Conservation (phyloP, 2,329 filamentous ascomycete genomes). For the Biscogniauxia sp. region DNA sequence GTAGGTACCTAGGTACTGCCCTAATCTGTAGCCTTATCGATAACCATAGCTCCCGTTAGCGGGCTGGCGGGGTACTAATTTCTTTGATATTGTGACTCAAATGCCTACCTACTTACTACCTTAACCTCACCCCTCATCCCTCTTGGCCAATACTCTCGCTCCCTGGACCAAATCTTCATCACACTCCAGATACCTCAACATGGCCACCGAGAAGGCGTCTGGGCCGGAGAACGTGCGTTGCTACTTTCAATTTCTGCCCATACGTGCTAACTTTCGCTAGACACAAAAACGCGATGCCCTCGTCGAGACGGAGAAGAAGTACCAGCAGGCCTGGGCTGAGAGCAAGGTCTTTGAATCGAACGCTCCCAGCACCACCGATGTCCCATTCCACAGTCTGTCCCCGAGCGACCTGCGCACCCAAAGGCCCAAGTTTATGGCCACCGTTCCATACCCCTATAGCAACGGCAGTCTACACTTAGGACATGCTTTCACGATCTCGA, state of each 20-base stretch:
- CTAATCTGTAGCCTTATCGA: neutral
- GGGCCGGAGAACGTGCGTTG: neutral
- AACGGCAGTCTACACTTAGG: slow-evolving; percentile 88
- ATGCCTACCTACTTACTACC: neutral
- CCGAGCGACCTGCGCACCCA: slow-evolving; percentile 74
- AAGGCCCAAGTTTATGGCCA: slow-evolving; percentile 87
- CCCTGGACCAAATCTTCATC: neutral
- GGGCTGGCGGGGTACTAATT: neutral
- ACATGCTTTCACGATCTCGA: slow-evolving; percentile 87
- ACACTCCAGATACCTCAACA: neutral
- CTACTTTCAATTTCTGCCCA: neutral
- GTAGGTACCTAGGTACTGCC: neutral
- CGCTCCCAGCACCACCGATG: slow-evolving; percentile 75
- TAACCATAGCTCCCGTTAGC: neutral
- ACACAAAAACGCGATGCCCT: slow-evolving; percentile 5
- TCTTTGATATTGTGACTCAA: neutral
- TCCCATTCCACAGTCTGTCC: slow-evolving; percentile 71
- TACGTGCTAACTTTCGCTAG: neutral
- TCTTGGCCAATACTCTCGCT: neutral
- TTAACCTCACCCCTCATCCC: neutral
- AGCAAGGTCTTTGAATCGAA: slow-evolving; percentile 78
- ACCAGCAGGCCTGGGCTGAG: slow-evolving; percentile 81
- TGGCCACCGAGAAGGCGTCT: neutral
- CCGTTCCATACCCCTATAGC: slow-evolving; percentile 48
- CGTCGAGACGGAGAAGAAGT: slow-evolving; percentile 36